Evolutionary conservation across 805 yeast genomes (phyloP), one percentile per base, ranked within the genome.

Genomic region (Hemisphaericaspora nanyangensis): DNA sequence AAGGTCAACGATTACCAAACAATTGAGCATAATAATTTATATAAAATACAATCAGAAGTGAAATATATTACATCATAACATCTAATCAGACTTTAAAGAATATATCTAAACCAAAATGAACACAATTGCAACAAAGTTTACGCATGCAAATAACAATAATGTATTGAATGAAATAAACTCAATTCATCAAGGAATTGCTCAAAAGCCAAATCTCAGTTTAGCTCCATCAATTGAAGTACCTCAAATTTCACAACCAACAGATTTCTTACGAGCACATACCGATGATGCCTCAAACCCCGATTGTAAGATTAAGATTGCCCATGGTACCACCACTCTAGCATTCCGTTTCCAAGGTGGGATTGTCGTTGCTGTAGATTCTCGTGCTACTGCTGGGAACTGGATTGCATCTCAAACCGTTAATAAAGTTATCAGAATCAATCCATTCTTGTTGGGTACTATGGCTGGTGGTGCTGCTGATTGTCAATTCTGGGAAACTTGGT

Each of bases 391-490:
- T 2, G 99, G 99, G 33, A 82, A 85, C 55, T 91, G 97, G 97
- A 84, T 93, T 53, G 98, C 97, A 16, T 89, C 97, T 12, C 97
- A 90, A 62, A 89, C 97, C 3, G 99, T 93, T 47, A 91, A 91
- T 66, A 93, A 93, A 65, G 99, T 93, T 40, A 89, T 93, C 55
- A 91, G 91, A 64, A 93, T 93, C 67, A 93, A 93, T 64, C 96
- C 97, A 38, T 85, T 86, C 61, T 68, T 93, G 48, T 74, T 93
- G 53, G 99, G 99, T 49, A 93, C 99, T 16, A 82, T 93, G 96
- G 99, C 99, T 25, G 99, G 99, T 68, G 98, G 98, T 71, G 99
- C 99, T 35, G 98, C 98, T 24, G 99, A 93, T 68, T 93, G 99
- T 74, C 99, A 93, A 64, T 93, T 74, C 66, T 93, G 99, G 99